Percentiles rank a stretch among this genome's conserved stretches.
Conservation (phyloP, 495 filamentous ascomycete species). For the Lasiosphaeria hispida region DNA sequence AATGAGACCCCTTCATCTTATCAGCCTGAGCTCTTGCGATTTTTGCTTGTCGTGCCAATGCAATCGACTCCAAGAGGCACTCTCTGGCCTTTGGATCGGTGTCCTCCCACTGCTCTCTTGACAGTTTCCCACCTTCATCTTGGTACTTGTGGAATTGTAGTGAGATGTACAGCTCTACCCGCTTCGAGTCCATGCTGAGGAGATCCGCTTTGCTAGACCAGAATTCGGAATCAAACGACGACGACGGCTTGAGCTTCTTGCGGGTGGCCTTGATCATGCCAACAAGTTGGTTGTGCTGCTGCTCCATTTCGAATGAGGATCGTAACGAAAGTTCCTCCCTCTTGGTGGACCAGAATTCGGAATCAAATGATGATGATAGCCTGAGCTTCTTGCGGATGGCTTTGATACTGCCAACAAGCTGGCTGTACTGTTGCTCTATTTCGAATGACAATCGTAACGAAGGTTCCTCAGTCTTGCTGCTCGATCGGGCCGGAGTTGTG, state of each 20-base stretch:
- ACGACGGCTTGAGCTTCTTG: conserved; percentile 11
- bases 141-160: conserved; percentile 9
- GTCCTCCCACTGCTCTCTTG: conserved; percentile 7
- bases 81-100: conserved; percentile 7
- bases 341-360: too few relatives aligned
- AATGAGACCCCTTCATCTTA: conserved; percentile 9
- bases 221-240: too few relatives aligned
- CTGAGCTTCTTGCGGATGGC: too few relatives aligned
- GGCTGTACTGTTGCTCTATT: too few relatives aligned
- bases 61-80: conserved; percentile 5
- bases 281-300: conserved; percentile 6
- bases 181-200: conserved; percentile 10
- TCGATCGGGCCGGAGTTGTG: neutral
- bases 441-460: too few relatives aligned
- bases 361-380: too few relatives aligned
- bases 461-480: neutral
- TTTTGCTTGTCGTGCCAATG: conserved; percentile 8
- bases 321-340: too few relatives aligned
- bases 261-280: neutral
- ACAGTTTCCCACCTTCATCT: conserved; percentile 3
- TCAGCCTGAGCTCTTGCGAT: conserved; percentile 7
- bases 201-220: conserved; percentile 8
- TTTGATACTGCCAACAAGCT: too few relatives aligned
- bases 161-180: conserved; percentile 4
- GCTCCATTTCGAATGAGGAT: neutral